These are phyloP conservation scores for Prunus davidiana DNA, from an alignment of 306 rosid species.

Conservation along the genomic window DNA sequence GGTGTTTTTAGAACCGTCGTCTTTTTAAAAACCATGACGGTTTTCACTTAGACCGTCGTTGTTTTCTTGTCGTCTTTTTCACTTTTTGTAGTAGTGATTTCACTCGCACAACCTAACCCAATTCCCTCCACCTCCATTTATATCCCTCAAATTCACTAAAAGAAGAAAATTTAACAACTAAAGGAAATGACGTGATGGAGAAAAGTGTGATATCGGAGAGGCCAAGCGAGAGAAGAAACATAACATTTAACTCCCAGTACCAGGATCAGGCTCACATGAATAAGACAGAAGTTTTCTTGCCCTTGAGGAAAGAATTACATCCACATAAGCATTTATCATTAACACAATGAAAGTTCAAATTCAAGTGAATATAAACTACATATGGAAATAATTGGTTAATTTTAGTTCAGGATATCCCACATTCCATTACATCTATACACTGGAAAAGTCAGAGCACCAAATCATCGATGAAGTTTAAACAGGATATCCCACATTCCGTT, in stretches of 20 bases:
- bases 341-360: neutral
- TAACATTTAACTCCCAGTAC: conserved; percentile 51
- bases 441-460: neutral
- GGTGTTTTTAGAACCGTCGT: too few relatives aligned
- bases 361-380: neutral
- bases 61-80: too few relatives aligned
- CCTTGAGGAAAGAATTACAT: conserved; percentile 58
- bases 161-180: too few relatives aligned
- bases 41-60: too few relatives aligned
- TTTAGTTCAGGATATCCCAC: neutral
- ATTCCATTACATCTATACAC: neutral
- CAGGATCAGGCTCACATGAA: conserved; percentile 95
- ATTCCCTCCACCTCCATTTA: too few relatives aligned
- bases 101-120: too few relatives aligned
- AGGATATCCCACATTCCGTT: neutral
- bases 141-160: too few relatives aligned
- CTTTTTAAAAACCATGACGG: too few relatives aligned
- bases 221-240: too few relatives aligned
- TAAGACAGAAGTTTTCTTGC: conserved; percentile 81
- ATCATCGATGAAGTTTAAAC: neutral
- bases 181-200: too few relatives aligned
- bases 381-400: neutral
- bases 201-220: too few relatives aligned
- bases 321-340: neutral
- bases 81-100: too few relatives aligned